Evolutionary conservation across 352 stramenopile species (phyloP).

Genomic region (Globisporangium radiosum): DNA sequence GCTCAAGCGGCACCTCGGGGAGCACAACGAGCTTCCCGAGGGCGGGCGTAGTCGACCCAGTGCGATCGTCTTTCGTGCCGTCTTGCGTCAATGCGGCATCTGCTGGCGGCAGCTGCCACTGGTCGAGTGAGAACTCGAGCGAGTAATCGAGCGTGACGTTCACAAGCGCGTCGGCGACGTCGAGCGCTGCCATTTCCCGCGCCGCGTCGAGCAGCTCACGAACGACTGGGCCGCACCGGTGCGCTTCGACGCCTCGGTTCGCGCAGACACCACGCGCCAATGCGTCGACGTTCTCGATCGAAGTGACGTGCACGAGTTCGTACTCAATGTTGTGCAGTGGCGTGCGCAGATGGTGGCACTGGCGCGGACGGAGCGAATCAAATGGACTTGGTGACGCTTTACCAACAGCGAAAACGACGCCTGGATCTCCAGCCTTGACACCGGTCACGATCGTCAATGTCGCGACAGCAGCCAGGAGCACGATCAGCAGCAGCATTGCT

Average conservation of each 20-base stretch:
- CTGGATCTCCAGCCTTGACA: not conserved
- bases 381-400: too few relatives aligned
- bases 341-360: slow-evolving; percentile 18
- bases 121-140: slow-evolving; percentile 32
- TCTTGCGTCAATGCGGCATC: not conserved
- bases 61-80: not conserved
- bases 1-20: slow-evolving; percentile 26
- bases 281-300: slow-evolving; percentile 25
- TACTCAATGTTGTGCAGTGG: slow-evolving; percentile 22
- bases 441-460: not conserved
- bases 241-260: slow-evolving; percentile 18
- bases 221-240: slow-evolving; percentile 21
- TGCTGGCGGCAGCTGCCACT: not conserved
- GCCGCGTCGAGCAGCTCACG: slow-evolving; percentile 28
- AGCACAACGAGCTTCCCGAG: slow-evolving; percentile 22
- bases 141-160: slow-evolving; percentile 56
- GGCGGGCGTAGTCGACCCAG: not conserved
- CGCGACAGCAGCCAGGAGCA: not conserved
- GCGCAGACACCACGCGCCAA: slow-evolving; percentile 17
- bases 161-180: slow-evolving; percentile 36
- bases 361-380: not conserved
- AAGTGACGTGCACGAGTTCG: slow-evolving; percentile 31
- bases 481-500: not conserved
- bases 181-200: slow-evolving; percentile 37
- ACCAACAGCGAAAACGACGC: too few relatives aligned